Evolutionary conservation across 495 filamentous ascomycete genomes (phyloP).

Genomic region (Darksidea phi): DNA sequence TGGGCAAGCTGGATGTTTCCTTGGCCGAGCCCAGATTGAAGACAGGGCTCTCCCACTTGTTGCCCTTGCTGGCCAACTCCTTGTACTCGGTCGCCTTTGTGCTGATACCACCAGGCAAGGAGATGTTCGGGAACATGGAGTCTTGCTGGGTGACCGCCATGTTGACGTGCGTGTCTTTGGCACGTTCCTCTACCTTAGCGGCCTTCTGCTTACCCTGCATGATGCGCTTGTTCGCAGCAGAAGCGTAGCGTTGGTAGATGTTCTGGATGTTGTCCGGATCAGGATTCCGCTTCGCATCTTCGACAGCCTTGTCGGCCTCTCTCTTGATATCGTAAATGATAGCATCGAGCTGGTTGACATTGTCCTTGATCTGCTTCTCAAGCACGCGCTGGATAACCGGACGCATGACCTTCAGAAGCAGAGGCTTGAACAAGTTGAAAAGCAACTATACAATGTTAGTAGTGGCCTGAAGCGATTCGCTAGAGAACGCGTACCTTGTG

Average conservation of each 20-base stretch:
- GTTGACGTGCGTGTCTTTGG: constrained; percentile 77
- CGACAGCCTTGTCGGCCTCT: constrained; percentile 72
- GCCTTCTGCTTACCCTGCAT: constrained; percentile 69
- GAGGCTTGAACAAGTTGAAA: constrained; percentile 82
- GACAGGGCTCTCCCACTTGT: constrained; percentile 92
- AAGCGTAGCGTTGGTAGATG: constrained; percentile 81
- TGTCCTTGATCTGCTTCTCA: constrained; percentile 82
- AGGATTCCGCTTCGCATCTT: constrained; percentile 57
- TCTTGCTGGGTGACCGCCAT: constrained; percentile 85
- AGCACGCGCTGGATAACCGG: constrained; percentile 82
- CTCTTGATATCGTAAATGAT: constrained; percentile 72
- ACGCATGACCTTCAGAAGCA: constrained; percentile 78
- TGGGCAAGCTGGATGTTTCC: constrained; percentile 68
- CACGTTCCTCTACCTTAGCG: constrained; percentile 52
- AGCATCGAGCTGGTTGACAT: constrained; percentile 67
- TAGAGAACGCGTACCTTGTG: no score
- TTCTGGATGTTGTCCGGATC: constrained; percentile 77
- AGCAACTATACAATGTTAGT: no score
- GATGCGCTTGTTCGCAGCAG: constrained; percentile 70
- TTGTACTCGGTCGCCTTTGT: constrained; percentile 94
- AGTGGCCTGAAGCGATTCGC: no score
- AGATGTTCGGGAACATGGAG: constrained; percentile 84
- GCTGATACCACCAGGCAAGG: constrained; percentile 85
- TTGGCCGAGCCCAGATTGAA: constrained; percentile 83
- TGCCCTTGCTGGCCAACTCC: constrained; percentile 80